Base-by-base conservation (phyloP, 192 early-diverging fungal genomes). In the Coemansia pectinata region DNA sequence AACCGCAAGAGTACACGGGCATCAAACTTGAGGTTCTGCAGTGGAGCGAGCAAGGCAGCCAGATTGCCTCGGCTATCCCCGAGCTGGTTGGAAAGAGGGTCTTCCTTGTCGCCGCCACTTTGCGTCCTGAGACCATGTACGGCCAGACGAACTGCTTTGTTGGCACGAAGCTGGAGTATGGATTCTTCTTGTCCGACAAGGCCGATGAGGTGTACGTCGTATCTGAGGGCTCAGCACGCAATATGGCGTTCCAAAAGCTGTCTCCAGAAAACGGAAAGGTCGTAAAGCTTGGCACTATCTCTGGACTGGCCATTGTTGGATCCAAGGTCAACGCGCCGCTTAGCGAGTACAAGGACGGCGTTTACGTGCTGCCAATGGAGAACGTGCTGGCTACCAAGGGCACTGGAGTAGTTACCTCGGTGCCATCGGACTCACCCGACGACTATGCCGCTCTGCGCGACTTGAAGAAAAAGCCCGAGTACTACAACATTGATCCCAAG, bases 101-200 rank as follows among this genome's bases (percentile, higher is more conserved):
- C 25, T 99, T 85, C 79, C 80, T 97, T 65, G 94, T 98, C 14
- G 96, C 98, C 21, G 98, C 94, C 52, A 99, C 98, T 59, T 84
- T 98, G 60, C 88, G 96, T 33, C 98, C 98, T 3, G 98, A 99
- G 85, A 99, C 98, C 73, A 99, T 99, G 96, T 98, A 98, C 74
- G 98, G 95, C 64, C 96, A 98, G 81, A 99, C 96, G 64, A 98
- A 98, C 85, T 98, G 96, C 82, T 98, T 91, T 75, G 95, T 98
- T 29, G 96, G 95, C 62, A 87, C 90, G n/a, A 90, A 92, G 36
- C 85, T 99, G 66, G 90, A 88, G 45, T 99, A 99, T 72, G 95
- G 95, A 36, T 84, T 99, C 69, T 98, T 86, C 81, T 72, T 90
- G 73, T 91, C 90, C 31, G 58, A 57, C 3, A 84, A 89, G 63